A percentile compares a stretch with the other conserved stretches of the same genome.
These are phyloP conservation scores for Chaetomium strumarium DNA, from an alignment of 2,329 filamentous ascomycete genomes.

Conservation along the genomic window DNA sequence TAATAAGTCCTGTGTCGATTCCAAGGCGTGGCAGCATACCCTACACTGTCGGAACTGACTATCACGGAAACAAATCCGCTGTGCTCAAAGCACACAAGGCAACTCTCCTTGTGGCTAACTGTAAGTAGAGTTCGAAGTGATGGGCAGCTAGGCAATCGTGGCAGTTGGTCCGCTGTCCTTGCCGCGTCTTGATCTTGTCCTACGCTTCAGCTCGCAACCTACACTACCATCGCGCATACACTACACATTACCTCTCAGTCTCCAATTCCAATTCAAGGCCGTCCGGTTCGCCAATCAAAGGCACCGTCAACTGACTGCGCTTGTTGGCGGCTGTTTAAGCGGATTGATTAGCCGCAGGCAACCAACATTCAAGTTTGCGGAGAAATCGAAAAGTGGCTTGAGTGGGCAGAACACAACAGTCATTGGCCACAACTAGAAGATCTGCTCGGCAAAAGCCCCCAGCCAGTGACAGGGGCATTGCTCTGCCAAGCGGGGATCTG, in stretches of 20 bases:
- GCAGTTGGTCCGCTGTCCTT: neutral
- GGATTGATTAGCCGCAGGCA: slow-evolving; percentile 13
- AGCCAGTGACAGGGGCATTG: neutral
- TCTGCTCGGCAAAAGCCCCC: too few species aligned
- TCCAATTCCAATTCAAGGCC: neutral
- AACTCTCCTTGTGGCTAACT: too few species aligned
- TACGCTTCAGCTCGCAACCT: slow-evolving; percentile 3
- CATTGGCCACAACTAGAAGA: too few species aligned
- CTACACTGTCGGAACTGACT: too few species aligned
- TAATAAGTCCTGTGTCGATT: neutral
- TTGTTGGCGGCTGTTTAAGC: slow-evolving; percentile 12
- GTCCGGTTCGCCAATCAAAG: slow-evolving; percentile 3
- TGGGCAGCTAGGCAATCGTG: neutral
- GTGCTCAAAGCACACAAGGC: too few species aligned
- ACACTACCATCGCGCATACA: neutral
- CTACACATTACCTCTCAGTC: too few species aligned
- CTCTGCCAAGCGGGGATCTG: slow-evolving; percentile 11
- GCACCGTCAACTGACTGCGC: neutral
- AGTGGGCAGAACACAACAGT: slow-evolving; percentile 2
- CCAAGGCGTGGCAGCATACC: neutral
- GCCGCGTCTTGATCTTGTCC: too few species aligned
- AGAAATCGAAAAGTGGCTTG: too few species aligned
- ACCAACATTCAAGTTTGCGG: slow-evolving; percentile 9
- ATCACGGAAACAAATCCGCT: too few species aligned
- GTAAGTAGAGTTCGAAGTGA: too few species aligned